Evolutionary conservation across 768 basidiomycete species (phyloP).

Genomic region (Phaffia tasmanica): DNA sequence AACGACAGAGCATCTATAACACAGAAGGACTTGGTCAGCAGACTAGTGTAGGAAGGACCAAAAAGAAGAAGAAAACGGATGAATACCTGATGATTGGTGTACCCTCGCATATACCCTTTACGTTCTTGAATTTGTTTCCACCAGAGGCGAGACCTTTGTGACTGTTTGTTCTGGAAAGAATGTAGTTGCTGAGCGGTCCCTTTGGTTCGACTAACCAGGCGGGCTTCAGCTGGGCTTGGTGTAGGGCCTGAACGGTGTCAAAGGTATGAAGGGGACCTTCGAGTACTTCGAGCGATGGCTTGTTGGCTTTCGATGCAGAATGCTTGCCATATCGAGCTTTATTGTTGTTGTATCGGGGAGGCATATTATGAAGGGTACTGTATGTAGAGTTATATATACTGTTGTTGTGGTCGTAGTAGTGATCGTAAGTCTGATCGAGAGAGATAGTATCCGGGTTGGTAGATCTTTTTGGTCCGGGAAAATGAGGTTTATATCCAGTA

Average conservation of each 20-base stretch:
- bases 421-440: neutral
- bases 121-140: constrained; percentile 33
- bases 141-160: constrained; percentile 29
- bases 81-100: constrained; percentile 44
- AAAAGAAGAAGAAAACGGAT: neutral
- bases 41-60: neutral
- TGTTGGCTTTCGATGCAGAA: neutral
- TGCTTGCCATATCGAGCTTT: neutral
- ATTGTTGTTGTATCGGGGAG: constrained; percentile 5
- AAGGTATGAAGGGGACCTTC: neutral
- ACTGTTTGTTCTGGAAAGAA: constrained; percentile 30
- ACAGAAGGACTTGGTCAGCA: neutral
- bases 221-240: constrained; percentile 29
- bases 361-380: neutral
- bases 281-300: neutral
- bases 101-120: constrained; percentile 35
- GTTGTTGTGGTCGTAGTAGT: neutral
- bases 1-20: constrained; percentile 34
- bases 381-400: neutral
- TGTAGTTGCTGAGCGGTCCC: constrained; percentile 45
- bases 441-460: neutral
- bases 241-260: neutral
- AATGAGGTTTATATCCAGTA: neutral
- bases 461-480: neutral
- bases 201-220: constrained; percentile 45